Evolutionary conservation across 2,329 filamentous ascomycete genomes (phyloP).

Genomic region (Colletotrichum godetiae): DNA sequence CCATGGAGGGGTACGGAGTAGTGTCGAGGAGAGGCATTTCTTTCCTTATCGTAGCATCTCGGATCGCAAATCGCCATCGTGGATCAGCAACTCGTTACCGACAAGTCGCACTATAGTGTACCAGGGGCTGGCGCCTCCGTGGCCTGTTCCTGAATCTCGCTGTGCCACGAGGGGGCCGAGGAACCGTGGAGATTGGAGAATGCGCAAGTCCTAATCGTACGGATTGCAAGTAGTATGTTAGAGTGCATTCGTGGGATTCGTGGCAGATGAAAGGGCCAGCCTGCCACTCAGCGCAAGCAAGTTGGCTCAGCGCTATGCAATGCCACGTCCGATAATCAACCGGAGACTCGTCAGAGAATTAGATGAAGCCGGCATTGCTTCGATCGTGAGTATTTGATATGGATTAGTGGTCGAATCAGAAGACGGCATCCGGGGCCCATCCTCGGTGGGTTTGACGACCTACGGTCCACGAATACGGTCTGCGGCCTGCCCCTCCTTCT

Average conservation of each 20-base stretch:
- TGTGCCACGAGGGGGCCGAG: conserved; percentile 16
- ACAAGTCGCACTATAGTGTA: conserved; percentile 6
- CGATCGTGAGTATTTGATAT: conserved; percentile 4
- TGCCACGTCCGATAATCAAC: conserved; percentile 15
- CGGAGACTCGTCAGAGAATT: conserved; percentile 17
- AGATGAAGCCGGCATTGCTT: conserved; percentile 2
- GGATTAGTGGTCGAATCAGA: conserved; percentile 16
- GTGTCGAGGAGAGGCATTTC: conserved; percentile 19
- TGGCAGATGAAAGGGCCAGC: conserved; percentile 2
- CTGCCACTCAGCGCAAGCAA: neutral
- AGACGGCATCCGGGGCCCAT: conserved; percentile 16
- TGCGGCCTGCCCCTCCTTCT: neutral
- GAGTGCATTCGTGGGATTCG: neutral
- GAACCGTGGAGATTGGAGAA: neutral
- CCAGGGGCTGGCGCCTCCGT: conserved; percentile 18
- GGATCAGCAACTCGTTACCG: conserved; percentile 19
- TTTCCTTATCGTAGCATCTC: conserved; percentile 20
- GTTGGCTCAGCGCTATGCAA: conserved; percentile 9
- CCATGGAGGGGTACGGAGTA: neutral
- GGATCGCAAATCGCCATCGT: conserved; percentile 24
- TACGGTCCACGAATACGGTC: neutral
- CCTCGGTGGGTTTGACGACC: conserved; percentile 15
- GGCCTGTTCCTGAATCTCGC: conserved; percentile 32
- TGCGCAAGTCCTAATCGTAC: neutral
- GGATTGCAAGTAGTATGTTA: neutral